Evolutionary conservation across 2,329 filamentous ascomycete species (phyloP), one percentile per base, ranked within the genome.

Genomic region (Cercospora sp.): DNA sequence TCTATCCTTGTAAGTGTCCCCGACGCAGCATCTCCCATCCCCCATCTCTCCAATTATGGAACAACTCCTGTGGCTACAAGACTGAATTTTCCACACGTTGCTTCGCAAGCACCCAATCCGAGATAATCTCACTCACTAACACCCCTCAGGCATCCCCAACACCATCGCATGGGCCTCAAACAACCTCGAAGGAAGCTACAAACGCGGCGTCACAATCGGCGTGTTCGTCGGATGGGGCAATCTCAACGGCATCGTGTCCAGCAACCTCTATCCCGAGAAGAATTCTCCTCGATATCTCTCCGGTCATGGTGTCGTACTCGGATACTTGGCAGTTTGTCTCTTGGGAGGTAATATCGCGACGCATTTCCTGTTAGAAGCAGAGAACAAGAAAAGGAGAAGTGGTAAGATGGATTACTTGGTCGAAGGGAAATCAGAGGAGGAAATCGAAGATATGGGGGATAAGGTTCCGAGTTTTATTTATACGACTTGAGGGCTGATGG

Each of bases 211-310:
- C 18, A 92, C 92, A 0, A 81, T 97, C 0, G 94, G 94, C 0
- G 89, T 97, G 71, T 91, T 97, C 63, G 96, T 97, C 69, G 93
- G 81, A 24, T 97, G 92, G 92, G 94, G 94, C 32, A 97, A 97
- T 77, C 83, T 97, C 55, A 97, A 96, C 77, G 94, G 94, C 32
- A 87, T 97, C 28, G 70, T 92, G 90, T 5, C 84, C 74, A 89
- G 87, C 71, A 97, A 97, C 77, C 92, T 97, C 73, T 97, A 93
- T 73, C 82, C 65, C n/a, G 59, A 57, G 6, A 60, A n/a, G 8
- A 58, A 60, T 43, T 58, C 51, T 13, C 68, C 72, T 1, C 59
- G 86, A 30, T 97, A 88, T 80, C 86, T 86, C 40, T 84, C 88
- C 1, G 94, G 94, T 0, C 93, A 97, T 74, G 89, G 87, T 3